Conservation (phyloP, 495 filamentous ascomycete species). For the Xeromyces bisporus region DNA sequence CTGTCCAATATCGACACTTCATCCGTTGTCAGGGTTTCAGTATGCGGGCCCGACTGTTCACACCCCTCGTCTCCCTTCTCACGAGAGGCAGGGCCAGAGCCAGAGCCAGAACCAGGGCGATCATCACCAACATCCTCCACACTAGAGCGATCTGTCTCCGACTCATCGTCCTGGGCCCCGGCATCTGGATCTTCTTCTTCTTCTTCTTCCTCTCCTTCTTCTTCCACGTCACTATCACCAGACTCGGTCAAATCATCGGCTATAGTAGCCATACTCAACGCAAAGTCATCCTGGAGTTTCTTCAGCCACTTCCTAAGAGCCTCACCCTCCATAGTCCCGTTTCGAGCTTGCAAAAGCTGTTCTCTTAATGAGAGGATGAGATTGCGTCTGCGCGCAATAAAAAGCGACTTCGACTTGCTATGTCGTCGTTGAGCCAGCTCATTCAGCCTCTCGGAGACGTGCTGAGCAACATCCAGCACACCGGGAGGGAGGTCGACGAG, state of each 20-base stretch:
- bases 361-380: conserved; percentile 59
- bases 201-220: no score
- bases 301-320: conserved; percentile 47
- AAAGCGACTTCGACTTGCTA: conserved; percentile 35
- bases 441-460: conserved; percentile 44
- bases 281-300: conserved; percentile 62
- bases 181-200: no score
- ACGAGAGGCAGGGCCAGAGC: conserved; percentile 4
- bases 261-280: conserved; percentile 51
- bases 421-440: conserved; percentile 35
- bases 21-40: background rate
- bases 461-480: conserved; percentile 50
- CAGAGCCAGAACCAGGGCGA: no score
- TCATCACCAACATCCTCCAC: no score
- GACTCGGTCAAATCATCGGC: no score
- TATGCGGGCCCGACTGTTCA: background rate
- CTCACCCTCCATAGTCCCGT: conserved; percentile 49
- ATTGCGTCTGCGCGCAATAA: conserved; percentile 46
- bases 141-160: no score
- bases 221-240: conserved; percentile 14
- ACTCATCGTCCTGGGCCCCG: no score
- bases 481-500: conserved; percentile 52
- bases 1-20: background rate
- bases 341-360: conserved; percentile 50
- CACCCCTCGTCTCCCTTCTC: conserved; percentile 3